A percentile compares a stretch with the other conserved stretches of the same genome.
Conservation (phyloP, 176 grass and related monocot species). For the Oryza glaberrima region DNA sequence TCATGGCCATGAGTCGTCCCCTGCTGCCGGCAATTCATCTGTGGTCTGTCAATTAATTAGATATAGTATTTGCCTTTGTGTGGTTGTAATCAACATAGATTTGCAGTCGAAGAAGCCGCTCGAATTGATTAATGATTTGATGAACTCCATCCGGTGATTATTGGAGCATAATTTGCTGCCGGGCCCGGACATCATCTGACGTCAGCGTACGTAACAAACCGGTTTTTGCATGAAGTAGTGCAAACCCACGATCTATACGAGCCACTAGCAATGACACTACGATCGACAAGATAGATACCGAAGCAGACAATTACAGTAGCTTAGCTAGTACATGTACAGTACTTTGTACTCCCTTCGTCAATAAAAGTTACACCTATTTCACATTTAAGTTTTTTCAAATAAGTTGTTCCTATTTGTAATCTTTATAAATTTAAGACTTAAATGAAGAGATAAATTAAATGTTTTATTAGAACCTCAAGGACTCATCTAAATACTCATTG, state of each 20-base stretch:
- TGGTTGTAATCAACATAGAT: not conserved
- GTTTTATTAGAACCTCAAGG: too few relatives aligned
- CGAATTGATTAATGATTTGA: not conserved
- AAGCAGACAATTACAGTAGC: not conserved
- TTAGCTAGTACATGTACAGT: too few relatives aligned
- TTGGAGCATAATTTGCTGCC: not conserved
- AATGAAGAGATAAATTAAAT: too few relatives aligned
- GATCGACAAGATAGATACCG: not conserved
- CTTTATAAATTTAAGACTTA: too few relatives aligned
- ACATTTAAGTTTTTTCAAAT: too few relatives aligned
- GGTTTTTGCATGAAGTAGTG: not conserved
- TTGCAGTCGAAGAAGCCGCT: not conserved
- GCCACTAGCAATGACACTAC: not conserved
- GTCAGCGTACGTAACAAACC: not conserved
- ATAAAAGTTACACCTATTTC: too few relatives aligned
- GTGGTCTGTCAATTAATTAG: not conserved
- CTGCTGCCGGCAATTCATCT: not conserved
- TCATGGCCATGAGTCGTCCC: not conserved
- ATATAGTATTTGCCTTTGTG: not conserved
- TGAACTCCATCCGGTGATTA: not conserved
- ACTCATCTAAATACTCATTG: too few relatives aligned
- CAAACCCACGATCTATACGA: not conserved
- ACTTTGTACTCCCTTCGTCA: too few relatives aligned
- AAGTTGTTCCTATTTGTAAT: too few relatives aligned
- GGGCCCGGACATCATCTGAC: not conserved